Evolutionary conservation across 2,329 filamentous ascomycete species (phyloP), one percentile per base, ranked within the genome.

Genomic region (Aquanectria penicillioides): DNA sequence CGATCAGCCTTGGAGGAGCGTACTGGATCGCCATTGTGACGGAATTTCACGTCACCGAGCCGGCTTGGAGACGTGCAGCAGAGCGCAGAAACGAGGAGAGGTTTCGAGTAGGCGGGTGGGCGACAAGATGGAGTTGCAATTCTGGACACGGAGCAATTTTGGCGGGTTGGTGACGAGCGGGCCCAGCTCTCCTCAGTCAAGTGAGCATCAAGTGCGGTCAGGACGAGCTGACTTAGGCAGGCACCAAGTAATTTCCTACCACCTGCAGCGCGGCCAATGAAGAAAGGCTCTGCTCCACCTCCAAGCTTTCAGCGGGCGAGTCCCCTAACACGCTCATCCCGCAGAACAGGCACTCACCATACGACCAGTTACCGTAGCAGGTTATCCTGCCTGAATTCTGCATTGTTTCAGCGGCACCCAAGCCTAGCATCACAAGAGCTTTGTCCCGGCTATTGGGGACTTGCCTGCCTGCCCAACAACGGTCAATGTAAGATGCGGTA

Each of bases 11-110:
- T 57, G 57, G 59, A 56, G 41, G 47, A 62, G 57, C 77, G 66
- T 73, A 81, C 78, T 80, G 78, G 64, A 81, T 80, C 58, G 79
- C 78, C 78, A 81, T 81, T 62, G 65, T 72, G 70, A 62, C 61
- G 29, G 57, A 57, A 41, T 53, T 60, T 62, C 43, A 62, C 60
- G 62, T 63, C 57, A 51, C 63, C 55, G 60, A 64, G 64, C 60
- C 65, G 62, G 57, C 66, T 62, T 59, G 22, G 57, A 62, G 66
- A 61, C 64, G 67, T 62, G 62, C 48, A 57, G 64, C 40, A 47
- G 43, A 61, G 49, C 48, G 55, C 44, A 38, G 11, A 31, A 51
- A 41, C 9, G 37, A 52, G 36, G 56, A 59, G 29, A 52, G 41
- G 48, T 55, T 62, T 57, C 29, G 50, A 56, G 51, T 62, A 52